phyloP scores from a whole-genome alignment of 2,329 filamentous ascomycete genomes.

The Ophiostoma perfectum region DNA sequence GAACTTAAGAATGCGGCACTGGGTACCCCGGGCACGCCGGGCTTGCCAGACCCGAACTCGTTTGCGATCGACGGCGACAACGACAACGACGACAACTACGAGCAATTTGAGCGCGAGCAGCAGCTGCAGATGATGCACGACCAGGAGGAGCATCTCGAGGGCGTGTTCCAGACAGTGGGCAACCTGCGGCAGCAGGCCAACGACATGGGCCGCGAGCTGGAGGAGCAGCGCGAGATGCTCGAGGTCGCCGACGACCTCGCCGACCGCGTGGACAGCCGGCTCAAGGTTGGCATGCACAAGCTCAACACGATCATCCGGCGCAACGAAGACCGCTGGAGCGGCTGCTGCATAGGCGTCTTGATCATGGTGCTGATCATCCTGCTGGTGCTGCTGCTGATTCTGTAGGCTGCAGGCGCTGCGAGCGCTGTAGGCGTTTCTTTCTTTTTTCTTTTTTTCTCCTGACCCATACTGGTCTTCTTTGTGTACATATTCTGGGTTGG shows the following conservation, averaged over 20 bases:
- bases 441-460: background rate
- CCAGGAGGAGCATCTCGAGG: constrained; percentile 88
- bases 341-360: constrained; percentile 83
- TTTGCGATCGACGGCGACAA: constrained; percentile 49
- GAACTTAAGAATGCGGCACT: constrained; percentile 51
- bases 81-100: constrained; percentile 53
- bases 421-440: background rate
- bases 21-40: constrained; percentile 26
- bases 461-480: too few relatives aligned
- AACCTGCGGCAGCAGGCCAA: constrained; percentile 85
- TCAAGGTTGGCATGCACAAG: constrained; percentile 82
- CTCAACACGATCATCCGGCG: constrained; percentile 76
- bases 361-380: constrained; percentile 85
- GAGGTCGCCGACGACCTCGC: constrained; percentile 78
- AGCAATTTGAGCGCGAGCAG: constrained; percentile 82
- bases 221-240: constrained; percentile 88
- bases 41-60: constrained; percentile 49
- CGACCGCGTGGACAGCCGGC: constrained; percentile 78
- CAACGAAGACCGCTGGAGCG: constrained; percentile 84
- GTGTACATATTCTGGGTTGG: background rate
- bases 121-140: constrained; percentile 89
- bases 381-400: constrained; percentile 67
- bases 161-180: constrained; percentile 87
- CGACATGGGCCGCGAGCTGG: constrained; percentile 92
- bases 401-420: constrained; percentile 36